Evolutionary conservation across 768 basidiomycete species (phyloP).

Genomic region (Tylopilus rubrobrunneus): DNA sequence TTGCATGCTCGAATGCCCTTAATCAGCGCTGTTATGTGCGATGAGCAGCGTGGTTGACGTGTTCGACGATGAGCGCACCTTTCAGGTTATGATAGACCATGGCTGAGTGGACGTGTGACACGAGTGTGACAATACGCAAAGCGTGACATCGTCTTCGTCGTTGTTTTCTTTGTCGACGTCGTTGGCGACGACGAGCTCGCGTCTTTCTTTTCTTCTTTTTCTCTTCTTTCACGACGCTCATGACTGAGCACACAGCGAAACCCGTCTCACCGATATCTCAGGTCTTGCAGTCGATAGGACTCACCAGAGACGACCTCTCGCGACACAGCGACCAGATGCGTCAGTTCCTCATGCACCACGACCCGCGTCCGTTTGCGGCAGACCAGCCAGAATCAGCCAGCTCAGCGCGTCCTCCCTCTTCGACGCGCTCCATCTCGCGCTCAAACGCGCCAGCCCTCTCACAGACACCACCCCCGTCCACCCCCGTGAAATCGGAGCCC

Average conservation of each 20-base stretch:
- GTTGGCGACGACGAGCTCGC: conserved; percentile 20
- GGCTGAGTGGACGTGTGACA: conserved; percentile 20
- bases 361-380: conserved; percentile 40
- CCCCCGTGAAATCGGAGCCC: conserved; percentile 64
- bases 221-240: neutral
- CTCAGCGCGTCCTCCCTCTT: conserved; percentile 39
- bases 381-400: conserved; percentile 33
- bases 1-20: conserved; percentile 98
- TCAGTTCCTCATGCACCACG: conserved; percentile 62
- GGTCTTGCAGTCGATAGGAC: conserved; percentile 64
- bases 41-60: conserved; percentile 18
- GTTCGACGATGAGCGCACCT: conserved; percentile 40
- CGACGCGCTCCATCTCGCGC: conserved; percentile 44
- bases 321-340: conserved; percentile 78
- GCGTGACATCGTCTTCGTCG: conserved; percentile 13
- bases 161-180: conserved; percentile 17
- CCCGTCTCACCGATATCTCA: conserved; percentile 66
- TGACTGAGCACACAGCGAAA: conserved; percentile 25
- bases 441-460: conserved; percentile 42
- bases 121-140: conserved; percentile 15
- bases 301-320: conserved; percentile 72
- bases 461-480: conserved; percentile 43
- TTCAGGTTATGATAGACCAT: conserved; percentile 90
- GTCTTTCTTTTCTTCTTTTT: neutral
- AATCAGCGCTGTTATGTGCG: conserved; percentile 67